Evolutionary conservation across 2,329 filamentous ascomycete genomes (phyloP).

Genomic region (Didymella keratinophila): DNA sequence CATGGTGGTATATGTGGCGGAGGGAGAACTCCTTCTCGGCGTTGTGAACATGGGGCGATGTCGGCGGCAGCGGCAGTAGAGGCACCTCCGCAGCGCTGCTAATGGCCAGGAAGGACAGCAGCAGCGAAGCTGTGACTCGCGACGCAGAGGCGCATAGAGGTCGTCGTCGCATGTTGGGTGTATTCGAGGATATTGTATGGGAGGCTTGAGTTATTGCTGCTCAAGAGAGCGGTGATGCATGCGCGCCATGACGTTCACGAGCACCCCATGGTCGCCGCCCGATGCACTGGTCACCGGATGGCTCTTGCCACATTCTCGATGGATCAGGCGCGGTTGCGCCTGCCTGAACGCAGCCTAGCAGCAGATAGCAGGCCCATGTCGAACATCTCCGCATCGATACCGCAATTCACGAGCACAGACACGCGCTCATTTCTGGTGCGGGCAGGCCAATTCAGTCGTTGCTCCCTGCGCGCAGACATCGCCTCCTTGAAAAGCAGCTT

Average conservation of each 20-base stretch:
- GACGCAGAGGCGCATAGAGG: slow-evolving; percentile 60
- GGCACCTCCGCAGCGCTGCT: slow-evolving; percentile 52
- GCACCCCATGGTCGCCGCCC: slow-evolving; percentile 11
- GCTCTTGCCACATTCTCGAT: slow-evolving; percentile 1
- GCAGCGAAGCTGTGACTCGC: slow-evolving; percentile 68
- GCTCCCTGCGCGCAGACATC: not conserved
- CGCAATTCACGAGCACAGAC: slow-evolving; percentile 19
- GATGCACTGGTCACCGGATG: slow-evolving; percentile 1
- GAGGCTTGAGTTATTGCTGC: slow-evolving; percentile 6
- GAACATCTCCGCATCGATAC: slow-evolving; percentile 17
- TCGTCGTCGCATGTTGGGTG: slow-evolving; percentile 39
- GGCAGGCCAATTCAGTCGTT: slow-evolving; percentile 1
- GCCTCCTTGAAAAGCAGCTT: not conserved
- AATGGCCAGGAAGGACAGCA: slow-evolving; percentile 73
- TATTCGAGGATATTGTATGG: not conserved
- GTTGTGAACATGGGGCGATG: slow-evolving; percentile 31
- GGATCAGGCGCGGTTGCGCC: slow-evolving; percentile 12
- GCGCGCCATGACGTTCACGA: slow-evolving; percentile 21
- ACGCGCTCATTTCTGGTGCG: not conserved
- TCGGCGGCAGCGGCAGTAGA: slow-evolving; percentile 35
- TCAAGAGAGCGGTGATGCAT: slow-evolving; percentile 2
- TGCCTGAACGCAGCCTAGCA: slow-evolving; percentile 17
- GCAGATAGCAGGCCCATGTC: slow-evolving; percentile 18
- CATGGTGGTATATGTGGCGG: slow-evolving; percentile 92
- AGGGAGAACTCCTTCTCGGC: slow-evolving; percentile 57